Evolutionary conservation across 192 early-diverging fungal genomes (phyloP), one percentile per base, ranked within the genome.

Genomic region (Backusella macrospora): DNA sequence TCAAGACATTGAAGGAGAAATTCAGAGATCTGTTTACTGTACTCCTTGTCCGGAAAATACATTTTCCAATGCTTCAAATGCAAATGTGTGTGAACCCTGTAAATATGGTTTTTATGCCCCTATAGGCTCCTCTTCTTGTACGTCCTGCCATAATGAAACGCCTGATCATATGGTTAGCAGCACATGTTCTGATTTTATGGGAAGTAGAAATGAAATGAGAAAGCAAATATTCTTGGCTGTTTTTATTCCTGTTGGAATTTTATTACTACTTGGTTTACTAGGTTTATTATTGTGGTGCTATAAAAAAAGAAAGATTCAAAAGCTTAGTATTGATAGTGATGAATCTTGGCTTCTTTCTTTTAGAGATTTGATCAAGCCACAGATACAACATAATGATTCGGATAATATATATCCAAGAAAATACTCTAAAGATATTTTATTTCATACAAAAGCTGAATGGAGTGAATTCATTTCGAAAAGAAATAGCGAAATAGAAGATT

Each of bases 201-300:
- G 16, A 1, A 14, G 39, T 29, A n/a, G 68, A 46, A 12, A 62
- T 4, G 40, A 14, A 18, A n/a, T 12, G 15, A 15, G 42, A 13
- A 55, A 23, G n/a, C 66, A 52, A 12, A 3, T 69, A 39, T 44
- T 45, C 6, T 13, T 75, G 45, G 45, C 73, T 1, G 59, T 75
- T 37, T 48, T 75, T 42, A 67, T 75, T 34, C 73, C 73, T 21
- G 59, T 75, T 43, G 46, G 65, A 10, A 6, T 69, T 12, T 13
- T 47, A 21, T 10, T 75, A 1, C 5, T 69, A 8, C 7, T 48
- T 6, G 37, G 16, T 2, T 4, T 62, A 62, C 5, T 69, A 45
- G 44, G 40, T 0, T 23, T 68, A 2, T 15, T 68, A 6, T 14
- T 68, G 3, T 47, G 43, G 13, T 34, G 18, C 43, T 29, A 45